A percentile compares a stretch with the other conserved stretches of the same genome.
Conservation (phyloP, 169 alveolate genomes). For the Eimeria maxima region DNA sequence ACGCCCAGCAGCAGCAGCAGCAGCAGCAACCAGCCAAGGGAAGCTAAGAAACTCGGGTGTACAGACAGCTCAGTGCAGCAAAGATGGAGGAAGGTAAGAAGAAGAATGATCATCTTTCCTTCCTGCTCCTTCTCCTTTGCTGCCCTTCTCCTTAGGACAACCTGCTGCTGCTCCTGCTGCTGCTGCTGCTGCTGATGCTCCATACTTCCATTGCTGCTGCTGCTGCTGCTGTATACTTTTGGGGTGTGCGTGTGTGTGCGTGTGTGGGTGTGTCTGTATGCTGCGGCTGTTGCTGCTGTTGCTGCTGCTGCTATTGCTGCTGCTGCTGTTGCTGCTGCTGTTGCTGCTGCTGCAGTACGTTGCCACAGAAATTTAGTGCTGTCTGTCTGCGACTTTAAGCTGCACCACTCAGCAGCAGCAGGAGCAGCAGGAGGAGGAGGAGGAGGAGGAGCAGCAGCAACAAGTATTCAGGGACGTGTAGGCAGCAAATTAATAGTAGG, state of each 20-base stretch:
- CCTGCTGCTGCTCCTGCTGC: neutral
- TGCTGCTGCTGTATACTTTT: neutral
- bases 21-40: neutral
- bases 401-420: slow-evolving; percentile 3
- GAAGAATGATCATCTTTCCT: neutral
- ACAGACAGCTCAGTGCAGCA: neutral
- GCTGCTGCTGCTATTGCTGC: neutral
- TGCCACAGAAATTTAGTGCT: slow-evolving; percentile 62
- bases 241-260: neutral
- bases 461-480: neutral
- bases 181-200: neutral
- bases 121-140: neutral
- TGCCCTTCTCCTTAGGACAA: neutral
- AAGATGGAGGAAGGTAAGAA: neutral
- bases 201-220: no score
- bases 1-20: neutral
- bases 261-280: neutral
- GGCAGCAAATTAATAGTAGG: slow-evolving; percentile 18
- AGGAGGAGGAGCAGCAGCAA: neutral
- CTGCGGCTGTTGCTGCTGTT: neutral
- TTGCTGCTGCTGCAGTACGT: slow-evolving; percentile 11
- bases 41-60: neutral
- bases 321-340: neutral
- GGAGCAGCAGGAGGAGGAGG: slow-evolving; percentile 1
- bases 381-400: slow-evolving; percentile 79